These are phyloP conservation scores for Saccharomycopsis sp. DNA, from an alignment of 805 yeast species.

Conservation along the genomic window DNA sequence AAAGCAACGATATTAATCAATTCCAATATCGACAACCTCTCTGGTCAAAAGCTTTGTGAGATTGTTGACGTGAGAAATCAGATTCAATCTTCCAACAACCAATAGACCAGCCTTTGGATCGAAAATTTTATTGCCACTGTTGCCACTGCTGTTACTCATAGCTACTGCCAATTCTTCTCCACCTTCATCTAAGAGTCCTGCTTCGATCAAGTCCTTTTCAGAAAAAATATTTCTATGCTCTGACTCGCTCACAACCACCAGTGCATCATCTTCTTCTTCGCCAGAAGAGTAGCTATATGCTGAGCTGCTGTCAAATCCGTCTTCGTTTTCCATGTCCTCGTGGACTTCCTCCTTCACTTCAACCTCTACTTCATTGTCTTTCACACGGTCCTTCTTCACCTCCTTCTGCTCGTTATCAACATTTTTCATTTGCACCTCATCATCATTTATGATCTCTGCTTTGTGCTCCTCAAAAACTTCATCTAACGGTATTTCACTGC, in stretches of 20 bases:
- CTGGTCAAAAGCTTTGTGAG: not conserved
- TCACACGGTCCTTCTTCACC: too few relatives aligned
- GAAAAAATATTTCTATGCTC: not conserved
- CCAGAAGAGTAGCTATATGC: not conserved
- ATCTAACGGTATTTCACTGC: not conserved
- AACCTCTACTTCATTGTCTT: too few relatives aligned
- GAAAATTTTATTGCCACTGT: not conserved
- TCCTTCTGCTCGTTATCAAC: too few relatives aligned
- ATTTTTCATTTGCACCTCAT: not conserved
- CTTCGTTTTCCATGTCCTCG: too few relatives aligned
- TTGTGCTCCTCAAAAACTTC: not conserved
- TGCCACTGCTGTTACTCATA: not conserved
- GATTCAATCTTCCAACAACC: not conserved
- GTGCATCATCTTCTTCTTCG: not conserved
- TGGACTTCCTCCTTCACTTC: too few relatives aligned
- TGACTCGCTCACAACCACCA: not conserved
- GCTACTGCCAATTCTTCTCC: not conserved
- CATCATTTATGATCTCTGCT: not conserved
- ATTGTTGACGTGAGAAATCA: not conserved
- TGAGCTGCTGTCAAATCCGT: not conserved
- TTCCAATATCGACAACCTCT: not conserved
- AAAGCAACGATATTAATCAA: not conserved
- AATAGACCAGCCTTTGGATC: not conserved
- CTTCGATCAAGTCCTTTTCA: not conserved
- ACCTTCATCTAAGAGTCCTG: not conserved